Conservation (phyloP, 176 grass and related monocot genomes). For the Musa troglodytarum region DNA sequence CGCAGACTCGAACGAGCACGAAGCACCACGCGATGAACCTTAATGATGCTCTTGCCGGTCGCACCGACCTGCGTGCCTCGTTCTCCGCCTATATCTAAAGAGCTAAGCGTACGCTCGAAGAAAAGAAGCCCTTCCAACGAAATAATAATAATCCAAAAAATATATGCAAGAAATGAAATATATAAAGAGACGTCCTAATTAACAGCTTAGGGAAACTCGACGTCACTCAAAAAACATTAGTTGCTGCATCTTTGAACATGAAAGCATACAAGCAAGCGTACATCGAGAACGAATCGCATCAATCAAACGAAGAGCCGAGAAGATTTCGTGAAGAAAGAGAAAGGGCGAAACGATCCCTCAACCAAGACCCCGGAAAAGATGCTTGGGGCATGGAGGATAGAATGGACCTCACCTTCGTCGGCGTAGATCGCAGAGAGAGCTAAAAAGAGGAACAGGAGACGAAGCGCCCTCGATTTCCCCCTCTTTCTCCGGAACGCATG, state of each 20-base stretch:
- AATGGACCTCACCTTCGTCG: constrained; percentile 43
- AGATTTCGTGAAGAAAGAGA: neutral
- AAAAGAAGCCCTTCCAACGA: no score
- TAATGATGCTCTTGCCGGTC: no score
- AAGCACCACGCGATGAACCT: neutral
- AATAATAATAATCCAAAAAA: neutral
- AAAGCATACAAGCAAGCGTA: no score
- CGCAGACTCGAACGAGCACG: neutral
- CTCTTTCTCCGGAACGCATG: neutral
- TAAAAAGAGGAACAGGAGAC: constrained; percentile 31
- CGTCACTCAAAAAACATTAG: neutral
- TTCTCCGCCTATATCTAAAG: no score
- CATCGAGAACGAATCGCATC: no score
- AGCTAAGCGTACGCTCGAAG: no score
- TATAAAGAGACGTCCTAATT: no score
- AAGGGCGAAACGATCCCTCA: neutral
- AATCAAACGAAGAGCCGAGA: no score
- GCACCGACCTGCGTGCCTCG: no score
- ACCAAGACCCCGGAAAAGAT: neutral
- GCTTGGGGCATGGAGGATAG: neutral
- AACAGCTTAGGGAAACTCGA: neutral
- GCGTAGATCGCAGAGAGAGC: constrained; percentile 18
- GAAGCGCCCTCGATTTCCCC: neutral
- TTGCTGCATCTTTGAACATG: no score
- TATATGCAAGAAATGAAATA: neutral